Conservation (phyloP, 2,329 filamentous ascomycete species). For the Fulvia fulva region DNA sequence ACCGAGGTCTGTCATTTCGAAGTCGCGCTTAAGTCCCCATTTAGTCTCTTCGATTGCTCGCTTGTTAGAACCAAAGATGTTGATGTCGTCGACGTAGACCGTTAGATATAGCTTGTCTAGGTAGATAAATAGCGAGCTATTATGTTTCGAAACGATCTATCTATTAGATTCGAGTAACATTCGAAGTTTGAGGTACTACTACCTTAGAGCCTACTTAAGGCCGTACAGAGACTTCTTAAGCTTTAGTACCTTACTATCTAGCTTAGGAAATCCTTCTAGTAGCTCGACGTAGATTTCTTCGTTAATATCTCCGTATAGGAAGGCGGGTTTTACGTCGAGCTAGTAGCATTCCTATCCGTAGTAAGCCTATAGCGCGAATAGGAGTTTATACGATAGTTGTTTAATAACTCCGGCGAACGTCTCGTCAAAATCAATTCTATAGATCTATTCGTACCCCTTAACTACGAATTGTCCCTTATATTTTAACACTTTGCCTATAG, state of each 20-base stretch:
- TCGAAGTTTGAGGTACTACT: conserved; percentile 26
- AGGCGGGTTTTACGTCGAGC: conserved; percentile 34
- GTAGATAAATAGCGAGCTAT: too few species aligned
- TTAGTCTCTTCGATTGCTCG: conserved; percentile 6
- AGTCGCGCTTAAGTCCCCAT: not conserved
- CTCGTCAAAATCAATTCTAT: too few species aligned
- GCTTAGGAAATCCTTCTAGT: conserved; percentile 15
- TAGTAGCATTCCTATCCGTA: too few species aligned
- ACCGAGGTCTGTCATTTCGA: conserved; percentile 12
- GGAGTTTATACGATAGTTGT: conserved; percentile 29
- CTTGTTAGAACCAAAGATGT: conserved; percentile 8
- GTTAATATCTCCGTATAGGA: conserved; percentile 30
- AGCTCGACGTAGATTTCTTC: conserved; percentile 28
- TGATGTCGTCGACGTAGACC: conserved; percentile 14
- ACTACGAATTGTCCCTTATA: too few species aligned
- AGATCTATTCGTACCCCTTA: too few species aligned
- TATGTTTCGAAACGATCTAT: too few species aligned
- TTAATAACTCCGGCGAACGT: too few species aligned
- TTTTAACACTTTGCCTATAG: too few species aligned
- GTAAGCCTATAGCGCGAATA: too few species aligned
- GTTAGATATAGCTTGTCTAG: too few species aligned
- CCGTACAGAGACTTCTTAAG: conserved; percentile 31
- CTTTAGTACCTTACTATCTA: conserved; percentile 13
- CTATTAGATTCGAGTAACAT: conserved; percentile 20
- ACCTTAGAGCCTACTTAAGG: conserved; percentile 29